Evolutionary conservation across 305 asterid species (phyloP).

Genomic region (Nicotiana rustica): DNA sequence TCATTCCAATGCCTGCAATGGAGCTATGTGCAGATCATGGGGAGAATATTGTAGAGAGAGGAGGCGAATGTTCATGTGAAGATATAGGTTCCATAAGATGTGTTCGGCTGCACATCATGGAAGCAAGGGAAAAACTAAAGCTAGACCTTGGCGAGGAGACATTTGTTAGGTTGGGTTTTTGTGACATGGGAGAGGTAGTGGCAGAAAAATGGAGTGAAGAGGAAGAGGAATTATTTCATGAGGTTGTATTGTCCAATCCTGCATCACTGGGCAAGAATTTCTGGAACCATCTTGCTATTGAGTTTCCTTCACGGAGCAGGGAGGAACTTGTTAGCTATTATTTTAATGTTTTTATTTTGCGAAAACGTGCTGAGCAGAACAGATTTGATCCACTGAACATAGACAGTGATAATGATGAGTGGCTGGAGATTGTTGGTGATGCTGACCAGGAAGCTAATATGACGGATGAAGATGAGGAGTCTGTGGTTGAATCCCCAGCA

Average conservation of each 20-base stretch:
- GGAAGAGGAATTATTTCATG: conserved; percentile 68
- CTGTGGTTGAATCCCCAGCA: conserved; percentile 43
- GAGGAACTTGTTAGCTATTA: conserved; percentile 78
- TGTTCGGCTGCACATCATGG: conserved; percentile 63
- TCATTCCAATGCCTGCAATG: conserved; percentile 60
- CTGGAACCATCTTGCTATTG: conserved; percentile 66
- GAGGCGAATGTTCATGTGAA: conserved; percentile 66
- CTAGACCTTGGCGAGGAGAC: conserved; percentile 52
- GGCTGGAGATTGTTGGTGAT: conserved; percentile 42
- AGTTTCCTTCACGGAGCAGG: conserved; percentile 63
- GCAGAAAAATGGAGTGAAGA: conserved; percentile 70
- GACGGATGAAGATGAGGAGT: conserved; percentile 42
- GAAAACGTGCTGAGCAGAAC: conserved; percentile 73
- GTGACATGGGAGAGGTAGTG: conserved; percentile 74
- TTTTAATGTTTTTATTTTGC: conserved; percentile 77
- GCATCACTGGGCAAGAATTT: conserved; percentile 58
- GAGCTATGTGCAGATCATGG: conserved; percentile 43
- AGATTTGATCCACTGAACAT: conserved; percentile 60
- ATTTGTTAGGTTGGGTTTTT: conserved; percentile 68
- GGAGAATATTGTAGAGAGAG: conserved; percentile 54
- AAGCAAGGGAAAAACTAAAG: conserved; percentile 66
- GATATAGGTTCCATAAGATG: conserved; percentile 80
- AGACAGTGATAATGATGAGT: conserved; percentile 83
- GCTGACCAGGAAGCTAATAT: conserved; percentile 41
- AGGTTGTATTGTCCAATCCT: conserved; percentile 67